Conservation (phyloP, 345 rosid genomes). For the Populus nigra region DNA sequence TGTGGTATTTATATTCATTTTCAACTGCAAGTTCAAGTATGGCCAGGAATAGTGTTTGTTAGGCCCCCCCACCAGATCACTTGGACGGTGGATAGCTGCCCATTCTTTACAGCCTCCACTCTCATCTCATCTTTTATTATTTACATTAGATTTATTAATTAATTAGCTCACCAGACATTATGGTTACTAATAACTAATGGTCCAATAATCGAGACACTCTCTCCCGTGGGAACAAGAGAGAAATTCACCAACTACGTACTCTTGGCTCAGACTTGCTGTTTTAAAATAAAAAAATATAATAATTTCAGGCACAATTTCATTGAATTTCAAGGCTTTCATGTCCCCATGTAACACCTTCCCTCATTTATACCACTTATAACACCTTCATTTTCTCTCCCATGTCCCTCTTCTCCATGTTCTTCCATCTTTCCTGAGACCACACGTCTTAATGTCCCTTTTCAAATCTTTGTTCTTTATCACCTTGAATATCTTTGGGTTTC, state of each 20-base stretch:
- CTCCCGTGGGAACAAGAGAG: slow-evolving; percentile 18
- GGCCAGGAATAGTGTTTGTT: background rate
- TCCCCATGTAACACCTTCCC: slow-evolving; percentile 11
- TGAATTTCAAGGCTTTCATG: slow-evolving; percentile 14
- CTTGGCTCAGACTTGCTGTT: background rate
- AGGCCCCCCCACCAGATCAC: slow-evolving; percentile 17
- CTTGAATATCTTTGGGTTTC: background rate
- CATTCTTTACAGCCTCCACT: background rate
- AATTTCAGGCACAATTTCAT: slow-evolving; percentile 5
- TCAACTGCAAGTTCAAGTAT: slow-evolving; percentile 5
- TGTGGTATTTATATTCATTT: background rate
- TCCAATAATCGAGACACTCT: slow-evolving; percentile 26
- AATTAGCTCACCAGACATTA: background rate
- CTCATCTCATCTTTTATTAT: background rate
- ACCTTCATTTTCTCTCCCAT: slow-evolving; percentile 21
- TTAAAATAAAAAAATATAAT: background rate
- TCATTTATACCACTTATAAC: slow-evolving; percentile 17
- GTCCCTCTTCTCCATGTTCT: slow-evolving; percentile 27
- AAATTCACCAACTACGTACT: slow-evolving; percentile 25
- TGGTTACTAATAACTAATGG: background rate
- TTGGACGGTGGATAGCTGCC: background rate
- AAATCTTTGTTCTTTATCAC: slow-evolving; percentile 1
- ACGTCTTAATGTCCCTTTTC: slow-evolving; percentile 1
- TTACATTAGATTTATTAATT: background rate
- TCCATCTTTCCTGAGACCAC: slow-evolving; percentile 13